These are phyloP conservation scores for Hypomyces perniciosus DNA, from an alignment of 2,329 filamentous ascomycete species.

Conservation along the genomic window DNA sequence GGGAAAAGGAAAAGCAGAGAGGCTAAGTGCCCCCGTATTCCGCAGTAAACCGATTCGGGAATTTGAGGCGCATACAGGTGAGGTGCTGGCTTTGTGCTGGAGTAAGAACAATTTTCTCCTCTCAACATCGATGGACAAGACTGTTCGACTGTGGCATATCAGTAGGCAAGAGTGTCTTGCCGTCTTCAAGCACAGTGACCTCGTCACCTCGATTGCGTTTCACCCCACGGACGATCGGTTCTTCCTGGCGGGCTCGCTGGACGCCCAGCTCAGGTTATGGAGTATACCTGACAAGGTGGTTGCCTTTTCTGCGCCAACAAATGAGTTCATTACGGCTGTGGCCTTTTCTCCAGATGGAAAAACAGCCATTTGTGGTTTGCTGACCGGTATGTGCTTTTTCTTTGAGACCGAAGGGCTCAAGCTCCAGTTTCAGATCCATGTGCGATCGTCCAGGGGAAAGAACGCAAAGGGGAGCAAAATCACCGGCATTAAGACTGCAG, in stretches of 20 bases:
- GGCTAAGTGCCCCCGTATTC: constrained; percentile 86
- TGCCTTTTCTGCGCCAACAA: constrained; percentile 69
- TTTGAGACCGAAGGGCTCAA: constrained; percentile 91
- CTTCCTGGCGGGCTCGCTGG: constrained; percentile 88
- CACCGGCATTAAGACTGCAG: constrained; percentile 78
- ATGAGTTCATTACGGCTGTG: constrained; percentile 89
- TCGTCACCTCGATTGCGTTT: constrained; percentile 91
- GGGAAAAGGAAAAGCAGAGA: constrained; percentile 40
- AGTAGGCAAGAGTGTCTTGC: constrained; percentile 80
- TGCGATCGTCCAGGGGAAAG: constrained; percentile 85
- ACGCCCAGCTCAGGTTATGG: constrained; percentile 84
- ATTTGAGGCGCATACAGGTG: constrained; percentile 76
- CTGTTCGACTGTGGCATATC: constrained; percentile 88
- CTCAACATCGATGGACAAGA: constrained; percentile 97
- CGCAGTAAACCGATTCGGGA: constrained; percentile 69
- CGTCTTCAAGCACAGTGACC: constrained; percentile 90
- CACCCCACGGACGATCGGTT: constrained; percentile 94
- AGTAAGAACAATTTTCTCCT: constrained; percentile 98
- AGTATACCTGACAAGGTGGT: constrained; percentile 96
- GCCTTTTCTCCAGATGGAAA: constrained; percentile 90
- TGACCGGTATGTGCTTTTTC: constrained; percentile 81
- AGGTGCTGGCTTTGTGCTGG: constrained; percentile 90
- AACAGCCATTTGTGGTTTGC: constrained; percentile 78
- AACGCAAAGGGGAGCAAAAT: constrained; percentile 98
- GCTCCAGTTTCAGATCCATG: constrained; percentile 77